phyloP scores from a whole-genome alignment of 345 rosid species.

The Eucalyptus sp. region DNA sequence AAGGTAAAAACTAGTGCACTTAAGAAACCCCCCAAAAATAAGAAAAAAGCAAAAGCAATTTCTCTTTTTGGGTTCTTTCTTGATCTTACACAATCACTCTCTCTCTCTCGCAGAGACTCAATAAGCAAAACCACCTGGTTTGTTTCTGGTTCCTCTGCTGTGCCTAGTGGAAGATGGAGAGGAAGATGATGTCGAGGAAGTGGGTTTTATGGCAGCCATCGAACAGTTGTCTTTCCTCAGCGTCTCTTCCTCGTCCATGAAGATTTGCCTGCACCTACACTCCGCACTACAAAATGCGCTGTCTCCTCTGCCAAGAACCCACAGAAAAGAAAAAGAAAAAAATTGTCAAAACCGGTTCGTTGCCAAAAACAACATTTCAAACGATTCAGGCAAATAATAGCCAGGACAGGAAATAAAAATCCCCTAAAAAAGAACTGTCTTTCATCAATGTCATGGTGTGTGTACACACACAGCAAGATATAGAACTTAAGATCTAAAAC shows the following conservation, averaged over 20 bases:
- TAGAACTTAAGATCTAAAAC: background rate
- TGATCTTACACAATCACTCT: background rate
- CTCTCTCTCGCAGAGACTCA: constrained; percentile 1
- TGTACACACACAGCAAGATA: background rate
- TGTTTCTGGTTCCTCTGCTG: constrained; percentile 36
- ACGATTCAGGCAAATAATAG: background rate
- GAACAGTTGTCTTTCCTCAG: constrained; percentile 33
- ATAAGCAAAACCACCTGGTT: constrained; percentile 49
- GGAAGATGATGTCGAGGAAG: constrained; percentile 8
- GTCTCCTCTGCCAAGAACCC: constrained; percentile 42
- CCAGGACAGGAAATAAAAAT: background rate
- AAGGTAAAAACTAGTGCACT: background rate
- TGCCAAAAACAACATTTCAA: background rate
- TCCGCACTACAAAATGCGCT: constrained; percentile 80
- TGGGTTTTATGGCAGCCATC: constrained; percentile 19
- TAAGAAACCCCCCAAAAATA: background rate
- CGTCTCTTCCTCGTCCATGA: constrained; percentile 70
- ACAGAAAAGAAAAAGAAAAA: background rate
- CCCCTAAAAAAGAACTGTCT: background rate
- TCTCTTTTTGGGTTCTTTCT: background rate
- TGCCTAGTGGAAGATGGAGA: constrained; percentile 18
- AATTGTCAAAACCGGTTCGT: background rate
- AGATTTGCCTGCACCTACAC: constrained; percentile 84
- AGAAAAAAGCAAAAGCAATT: background rate
- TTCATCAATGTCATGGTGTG: background rate